Evolutionary conservation across 2,329 filamentous ascomycete species (phyloP), one percentile per base, ranked within the genome.

Genomic region (Arthroderma uncinatum): DNA sequence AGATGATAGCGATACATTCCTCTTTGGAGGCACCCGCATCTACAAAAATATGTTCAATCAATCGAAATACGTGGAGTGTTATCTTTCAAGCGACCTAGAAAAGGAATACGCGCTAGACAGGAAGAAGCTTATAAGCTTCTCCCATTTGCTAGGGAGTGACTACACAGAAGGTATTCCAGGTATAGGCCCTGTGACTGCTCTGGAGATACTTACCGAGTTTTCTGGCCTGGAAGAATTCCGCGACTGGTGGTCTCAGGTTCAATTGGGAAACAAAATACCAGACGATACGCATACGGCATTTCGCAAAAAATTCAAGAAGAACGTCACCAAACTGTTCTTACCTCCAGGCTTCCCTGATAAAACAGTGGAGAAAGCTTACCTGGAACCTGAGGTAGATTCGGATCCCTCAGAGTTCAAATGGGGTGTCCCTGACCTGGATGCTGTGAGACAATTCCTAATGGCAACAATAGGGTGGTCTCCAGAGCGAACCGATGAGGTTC

Each of bases 41-140:
- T 98, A 98, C 78, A 98, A 98, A 72, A 98, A 98, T 76, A 95
- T 98, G 90, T 98, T 98, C 78, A 98, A 96, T 72, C 86, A 89
- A 65, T 93, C 93, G 71, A 98, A 98, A 69, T 95, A 89, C 65
- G 93, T 98, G 42, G 93, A 98, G 73, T 97, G 93, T 73, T 98
- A 97, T 68, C 80, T 98, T 8, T 75, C 84, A 1, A 78, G 76
- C 0, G 93, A 98, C 66, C 77, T 98, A 0, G 89, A 95, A 65
- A 87, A 87, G 64, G 94, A 98, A 65, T 85, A 96, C 61, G 89
- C 87, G 0, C 81, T 98, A 0, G 86, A 88, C 2, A 83, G 92
- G n/a, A 79, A 86, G 56, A 89, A 92, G 66, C 82, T 98, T 55
- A 95, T 98, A 60, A 81, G 86, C 16, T 82, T 97, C 58, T 93